These are phyloP conservation scores for Solanum hybrid DNA, from an alignment of 305 asterid species.

Conservation along the genomic window DNA sequence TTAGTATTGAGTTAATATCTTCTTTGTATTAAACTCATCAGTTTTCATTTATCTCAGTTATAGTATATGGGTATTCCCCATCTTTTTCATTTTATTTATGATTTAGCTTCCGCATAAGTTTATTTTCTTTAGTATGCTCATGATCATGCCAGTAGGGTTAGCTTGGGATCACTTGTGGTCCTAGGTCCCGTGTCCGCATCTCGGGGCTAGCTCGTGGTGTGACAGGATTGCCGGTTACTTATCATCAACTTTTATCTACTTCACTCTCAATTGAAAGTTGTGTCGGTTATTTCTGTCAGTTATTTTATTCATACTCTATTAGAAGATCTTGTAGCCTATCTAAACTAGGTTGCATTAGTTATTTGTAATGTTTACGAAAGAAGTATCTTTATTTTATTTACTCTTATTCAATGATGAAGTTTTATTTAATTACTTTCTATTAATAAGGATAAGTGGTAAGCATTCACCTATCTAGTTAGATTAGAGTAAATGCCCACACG, in stretches of 20 bases:
- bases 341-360: not conserved
- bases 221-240: not conserved
- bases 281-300: not conserved
- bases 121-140: too few relatives aligned
- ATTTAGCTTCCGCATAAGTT: too few relatives aligned
- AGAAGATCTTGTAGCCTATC: not conserved
- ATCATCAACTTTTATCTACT: not conserved
- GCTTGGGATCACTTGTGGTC: too few relatives aligned
- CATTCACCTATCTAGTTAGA: not conserved
- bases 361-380: not conserved
- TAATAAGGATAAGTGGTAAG: not conserved
- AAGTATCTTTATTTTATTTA: not conserved
- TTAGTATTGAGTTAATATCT: too few relatives aligned
- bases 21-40: too few relatives aligned
- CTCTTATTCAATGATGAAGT: not conserved
- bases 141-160: too few relatives aligned
- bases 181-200: too few relatives aligned
- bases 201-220: too few relatives aligned
- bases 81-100: too few relatives aligned
- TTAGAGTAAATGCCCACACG: not conserved
- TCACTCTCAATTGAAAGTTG: not conserved
- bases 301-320: not conserved
- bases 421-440: not conserved
- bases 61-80: too few relatives aligned
- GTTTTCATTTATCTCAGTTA: too few relatives aligned